phyloP scores from a whole-genome alignment of 2,329 filamentous ascomycete genomes.

The Furcasterigmium furcatum region DNA sequence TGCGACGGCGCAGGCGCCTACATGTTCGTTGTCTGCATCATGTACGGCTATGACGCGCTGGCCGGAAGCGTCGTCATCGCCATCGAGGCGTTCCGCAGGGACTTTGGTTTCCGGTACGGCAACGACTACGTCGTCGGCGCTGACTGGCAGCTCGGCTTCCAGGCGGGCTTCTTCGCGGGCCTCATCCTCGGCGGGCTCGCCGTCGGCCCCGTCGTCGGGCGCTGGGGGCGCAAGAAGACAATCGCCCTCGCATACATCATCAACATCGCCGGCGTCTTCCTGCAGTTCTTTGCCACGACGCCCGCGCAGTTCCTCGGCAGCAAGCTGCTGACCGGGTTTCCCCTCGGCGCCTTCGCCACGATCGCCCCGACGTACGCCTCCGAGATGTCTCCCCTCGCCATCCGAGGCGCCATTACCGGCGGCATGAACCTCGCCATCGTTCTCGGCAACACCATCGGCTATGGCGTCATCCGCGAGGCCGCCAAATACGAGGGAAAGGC shows the following conservation, averaged over 20 bases:
- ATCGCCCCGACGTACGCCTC: constrained; percentile 16
- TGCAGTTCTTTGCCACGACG: background rate
- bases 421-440: constrained; percentile 20
- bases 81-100: constrained; percentile 35
- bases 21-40: constrained; percentile 13
- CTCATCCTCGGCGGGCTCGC: constrained; percentile 20
- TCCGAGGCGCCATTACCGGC: constrained; percentile 18
- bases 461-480: constrained; percentile 17
- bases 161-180: constrained; percentile 32
- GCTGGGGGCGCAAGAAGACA: background rate
- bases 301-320: background rate
- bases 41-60: constrained; percentile 26
- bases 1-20: constrained; percentile 5
- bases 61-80: constrained; percentile 30
- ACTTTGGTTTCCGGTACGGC: constrained; percentile 31
- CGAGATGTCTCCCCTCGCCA: constrained; percentile 17
- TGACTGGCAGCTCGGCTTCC: constrained; percentile 35
- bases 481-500: constrained; percentile 16
- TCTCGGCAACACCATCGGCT: constrained; percentile 15
- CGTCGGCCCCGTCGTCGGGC: background rate
- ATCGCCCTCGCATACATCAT: background rate
- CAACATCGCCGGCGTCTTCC: constrained; percentile 1
- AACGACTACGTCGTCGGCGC: constrained; percentile 31
- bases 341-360: constrained; percentile 14
- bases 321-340: constrained; percentile 1